Evolutionary conservation across 2,329 filamentous ascomycete genomes (phyloP).

Genomic region (Talaromyces pinophilus): DNA sequence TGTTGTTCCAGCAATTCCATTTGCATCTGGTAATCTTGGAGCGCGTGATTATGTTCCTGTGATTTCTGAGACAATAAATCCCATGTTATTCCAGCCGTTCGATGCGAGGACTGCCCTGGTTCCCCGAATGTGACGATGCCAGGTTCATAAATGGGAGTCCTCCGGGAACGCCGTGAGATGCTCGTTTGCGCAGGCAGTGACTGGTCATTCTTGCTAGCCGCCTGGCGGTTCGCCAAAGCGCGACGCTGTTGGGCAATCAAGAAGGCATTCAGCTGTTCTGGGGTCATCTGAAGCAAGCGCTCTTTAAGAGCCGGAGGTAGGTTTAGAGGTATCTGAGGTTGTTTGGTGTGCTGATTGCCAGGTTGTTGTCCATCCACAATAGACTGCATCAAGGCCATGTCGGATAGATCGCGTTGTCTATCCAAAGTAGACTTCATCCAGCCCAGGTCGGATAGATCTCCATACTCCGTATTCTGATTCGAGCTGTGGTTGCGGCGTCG

Average conservation of each 20-base stretch:
- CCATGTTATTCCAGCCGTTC: no score
- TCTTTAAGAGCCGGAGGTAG: neutral
- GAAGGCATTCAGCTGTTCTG: neutral
- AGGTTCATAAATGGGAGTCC: no score
- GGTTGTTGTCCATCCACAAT: neutral
- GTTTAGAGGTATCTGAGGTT: neutral
- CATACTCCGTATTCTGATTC: neutral
- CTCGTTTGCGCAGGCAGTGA: neutral
- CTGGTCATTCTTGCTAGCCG: neutral
- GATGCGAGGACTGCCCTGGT: no score
- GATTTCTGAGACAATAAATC: no score
- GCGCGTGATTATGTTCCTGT: neutral
- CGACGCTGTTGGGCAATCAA: neutral
- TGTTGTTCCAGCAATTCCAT: neutral
- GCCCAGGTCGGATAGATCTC: neutral
- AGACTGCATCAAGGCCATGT: neutral
- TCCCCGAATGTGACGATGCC: no score
- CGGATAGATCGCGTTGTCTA: neutral
- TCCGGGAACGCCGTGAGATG: neutral
- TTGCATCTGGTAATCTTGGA: neutral
- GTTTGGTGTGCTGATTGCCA: neutral
- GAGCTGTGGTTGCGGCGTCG: neutral
- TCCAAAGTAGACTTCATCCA: neutral
- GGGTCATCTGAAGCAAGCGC: neutral
- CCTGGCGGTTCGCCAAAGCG: neutral